A percentile compares a stretch with the other conserved stretches of the same genome.
Conservation (phyloP, 2,329 filamentous ascomycete species). For the Phoma sp. region DNA sequence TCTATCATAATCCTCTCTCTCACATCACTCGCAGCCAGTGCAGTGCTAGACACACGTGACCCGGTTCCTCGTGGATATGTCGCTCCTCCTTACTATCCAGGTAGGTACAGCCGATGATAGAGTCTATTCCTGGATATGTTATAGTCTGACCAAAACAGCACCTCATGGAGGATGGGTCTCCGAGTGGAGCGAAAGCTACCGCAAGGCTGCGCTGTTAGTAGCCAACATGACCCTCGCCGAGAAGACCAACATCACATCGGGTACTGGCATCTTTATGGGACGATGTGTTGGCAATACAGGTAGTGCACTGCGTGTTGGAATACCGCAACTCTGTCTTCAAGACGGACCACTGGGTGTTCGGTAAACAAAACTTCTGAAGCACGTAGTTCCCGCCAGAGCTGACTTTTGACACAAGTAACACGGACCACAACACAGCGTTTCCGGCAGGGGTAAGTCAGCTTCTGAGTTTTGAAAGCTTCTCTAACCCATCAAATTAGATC, state of each 20-base stretch:
- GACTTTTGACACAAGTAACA: conserved; percentile 48
- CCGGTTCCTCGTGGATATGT: conserved; percentile 44
- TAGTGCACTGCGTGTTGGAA: conserved; percentile 71
- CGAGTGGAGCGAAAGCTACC: conserved; percentile 73
- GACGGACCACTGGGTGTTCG: conserved; percentile 75
- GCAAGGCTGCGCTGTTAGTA: conserved; percentile 71
- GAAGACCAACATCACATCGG: conserved; percentile 78
- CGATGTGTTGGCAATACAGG: conserved; percentile 77
- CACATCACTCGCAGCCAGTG: conserved; percentile 27
- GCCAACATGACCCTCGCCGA: conserved; percentile 79
- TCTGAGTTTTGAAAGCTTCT: background rate
- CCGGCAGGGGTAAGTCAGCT: conserved; percentile 68
- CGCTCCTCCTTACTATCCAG: conserved; percentile 69
- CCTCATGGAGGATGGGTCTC: conserved; percentile 74
- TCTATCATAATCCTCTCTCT: conserved; percentile 30
- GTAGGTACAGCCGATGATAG: conserved; percentile 8
- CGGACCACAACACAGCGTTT: conserved; percentile 77
- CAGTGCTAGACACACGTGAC: conserved; percentile 39
- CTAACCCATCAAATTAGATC: background rate
- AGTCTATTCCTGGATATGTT: background rate
- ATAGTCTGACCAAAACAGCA: conserved; percentile 41
- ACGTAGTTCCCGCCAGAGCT: background rate
- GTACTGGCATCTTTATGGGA: conserved; percentile 74
- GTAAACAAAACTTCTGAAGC: background rate
- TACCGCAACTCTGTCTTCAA: conserved; percentile 68